phyloP scores from a whole-genome alignment of 1,284 basidiomycete genomes.

The Cryptococcus maquisensis region DNA sequence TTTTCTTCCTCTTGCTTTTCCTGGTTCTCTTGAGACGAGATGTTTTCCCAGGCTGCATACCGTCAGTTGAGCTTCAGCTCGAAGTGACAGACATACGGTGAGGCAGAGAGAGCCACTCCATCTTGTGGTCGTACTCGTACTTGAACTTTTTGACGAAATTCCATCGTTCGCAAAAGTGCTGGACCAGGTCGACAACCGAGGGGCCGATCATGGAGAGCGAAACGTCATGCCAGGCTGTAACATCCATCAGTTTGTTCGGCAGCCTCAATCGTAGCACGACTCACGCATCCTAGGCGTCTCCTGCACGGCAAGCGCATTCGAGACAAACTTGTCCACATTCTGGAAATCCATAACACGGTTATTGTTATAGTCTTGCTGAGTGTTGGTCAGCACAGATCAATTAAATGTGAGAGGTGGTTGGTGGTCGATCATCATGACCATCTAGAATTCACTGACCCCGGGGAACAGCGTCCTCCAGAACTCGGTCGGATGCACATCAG shows the following conservation, averaged over 20 bases:
- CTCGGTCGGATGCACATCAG: slow-evolving; percentile 83
- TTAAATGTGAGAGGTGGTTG: no score
- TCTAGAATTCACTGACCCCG: no score
- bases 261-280: slow-evolving; percentile 7
- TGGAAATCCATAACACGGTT: slow-evolving; percentile 54
- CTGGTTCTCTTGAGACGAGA: slow-evolving; percentile 28
- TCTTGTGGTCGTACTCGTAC: slow-evolving; percentile 53
- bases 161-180: slow-evolving; percentile 76
- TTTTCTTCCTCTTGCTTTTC: slow-evolving; percentile 27
- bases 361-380: slow-evolving; percentile 85
- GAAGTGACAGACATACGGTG: slow-evolving; percentile 49
- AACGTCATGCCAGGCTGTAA: slow-evolving; percentile 50
- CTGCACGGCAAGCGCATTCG: slow-evolving; percentile 66
- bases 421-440: no score
- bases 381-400: no score
- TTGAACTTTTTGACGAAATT: slow-evolving; percentile 49
- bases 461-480: slow-evolving; percentile 79
- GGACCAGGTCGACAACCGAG: slow-evolving; percentile 77
- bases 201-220: slow-evolving; percentile 76
- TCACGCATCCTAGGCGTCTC: slow-evolving; percentile 59
- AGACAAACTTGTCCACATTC: slow-evolving; percentile 72
- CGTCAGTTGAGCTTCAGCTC: not conserved
- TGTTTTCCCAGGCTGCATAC: slow-evolving; percentile 36
- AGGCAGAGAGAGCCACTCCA: slow-evolving; percentile 77
- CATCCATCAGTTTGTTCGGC: slow-evolving; percentile 1